A percentile compares a stretch with the other conserved stretches of the same genome.
These are phyloP conservation scores for Gentiana straminea DNA, from an alignment of 257 asterid genomes.

Conservation along the genomic window DNA sequence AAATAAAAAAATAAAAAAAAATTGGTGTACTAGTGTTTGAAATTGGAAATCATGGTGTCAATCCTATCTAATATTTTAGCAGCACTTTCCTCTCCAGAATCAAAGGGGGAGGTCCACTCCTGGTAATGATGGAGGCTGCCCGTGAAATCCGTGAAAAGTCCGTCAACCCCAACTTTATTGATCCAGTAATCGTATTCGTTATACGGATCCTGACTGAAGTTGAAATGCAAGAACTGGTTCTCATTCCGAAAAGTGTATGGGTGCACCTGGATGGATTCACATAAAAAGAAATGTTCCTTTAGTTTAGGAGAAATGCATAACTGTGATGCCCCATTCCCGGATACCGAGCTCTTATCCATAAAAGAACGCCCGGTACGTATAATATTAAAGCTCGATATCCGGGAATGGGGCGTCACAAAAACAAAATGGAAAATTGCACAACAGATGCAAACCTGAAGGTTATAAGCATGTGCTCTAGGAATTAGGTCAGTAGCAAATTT, in stretches of 20 bases:
- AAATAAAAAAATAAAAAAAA: too few relatives aligned
- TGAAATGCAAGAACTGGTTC: constrained; percentile 64
- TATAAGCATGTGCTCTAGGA: constrained; percentile 81
- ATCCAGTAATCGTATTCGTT: constrained; percentile 74
- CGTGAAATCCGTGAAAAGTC: constrained; percentile 85
- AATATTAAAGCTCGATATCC: neutral
- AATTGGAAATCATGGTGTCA: constrained; percentile 42
- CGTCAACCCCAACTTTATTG: constrained; percentile 71
- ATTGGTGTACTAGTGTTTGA: constrained; percentile 16
- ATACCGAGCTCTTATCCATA: too few relatives aligned
- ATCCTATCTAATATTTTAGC: constrained; percentile 46
- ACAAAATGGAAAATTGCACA: neutral
- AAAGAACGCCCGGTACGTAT: neutral
- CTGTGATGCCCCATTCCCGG: neutral
- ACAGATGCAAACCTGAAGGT: constrained; percentile 61
- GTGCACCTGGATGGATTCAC: constrained; percentile 52
- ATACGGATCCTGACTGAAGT: constrained; percentile 86
- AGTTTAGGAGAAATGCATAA: neutral
- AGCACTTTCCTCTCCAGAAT: constrained; percentile 40
- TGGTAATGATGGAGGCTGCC: constrained; percentile 87
- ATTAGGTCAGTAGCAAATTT: constrained; percentile 61
- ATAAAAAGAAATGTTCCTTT: too few relatives aligned
- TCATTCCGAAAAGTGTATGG: constrained; percentile 88
- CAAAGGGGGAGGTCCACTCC: constrained; percentile 57
- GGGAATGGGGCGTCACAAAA: too few relatives aligned